Conservation (phyloP, 2,329 filamentous ascomycete species). For the Monilinia vaccinii-corymbosi region DNA sequence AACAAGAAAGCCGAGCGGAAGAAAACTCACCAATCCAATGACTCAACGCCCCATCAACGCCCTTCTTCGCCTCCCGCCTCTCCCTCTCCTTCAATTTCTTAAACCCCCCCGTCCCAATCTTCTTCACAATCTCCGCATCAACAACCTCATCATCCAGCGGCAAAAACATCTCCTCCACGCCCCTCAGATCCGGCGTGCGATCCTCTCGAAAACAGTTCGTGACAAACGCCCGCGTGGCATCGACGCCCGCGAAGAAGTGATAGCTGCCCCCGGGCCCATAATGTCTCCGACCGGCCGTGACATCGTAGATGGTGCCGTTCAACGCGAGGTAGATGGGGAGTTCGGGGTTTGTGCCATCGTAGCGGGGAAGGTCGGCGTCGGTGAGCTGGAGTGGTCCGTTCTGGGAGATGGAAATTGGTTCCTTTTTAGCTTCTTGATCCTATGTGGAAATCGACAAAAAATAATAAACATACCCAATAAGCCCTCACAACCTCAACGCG, state of each 20-base stretch:
- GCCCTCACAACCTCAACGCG: slow-evolving; percentile 17
- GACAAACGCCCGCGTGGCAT: slow-evolving; percentile 81
- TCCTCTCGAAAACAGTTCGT: slow-evolving; percentile 83
- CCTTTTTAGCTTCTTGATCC: background rate
- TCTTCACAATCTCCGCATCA: slow-evolving; percentile 35
- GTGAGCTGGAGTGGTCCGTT: slow-evolving; percentile 60
- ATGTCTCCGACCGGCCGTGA: slow-evolving; percentile 55
- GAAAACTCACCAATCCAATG: slow-evolving; percentile 48
- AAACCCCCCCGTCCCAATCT: slow-evolving; percentile 42
- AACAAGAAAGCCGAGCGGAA: background rate
- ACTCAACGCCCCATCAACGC: slow-evolving; percentile 57
- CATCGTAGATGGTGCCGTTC: slow-evolving; percentile 80
- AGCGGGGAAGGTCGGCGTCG: slow-evolving; percentile 60
- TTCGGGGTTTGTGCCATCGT: slow-evolving; percentile 66
- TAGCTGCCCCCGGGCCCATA: slow-evolving; percentile 85
- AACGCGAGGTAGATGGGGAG: slow-evolving; percentile 86
- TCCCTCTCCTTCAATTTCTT: slow-evolving; percentile 51
- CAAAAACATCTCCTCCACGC: slow-evolving; percentile 79
- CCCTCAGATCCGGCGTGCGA: slow-evolving; percentile 72
- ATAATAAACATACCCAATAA: slow-evolving; percentile 22
- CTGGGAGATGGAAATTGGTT: slow-evolving; percentile 33
- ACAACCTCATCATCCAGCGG: slow-evolving; percentile 53
- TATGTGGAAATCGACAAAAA: background rate
- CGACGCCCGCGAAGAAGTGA: slow-evolving; percentile 74
- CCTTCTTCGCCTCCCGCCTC: slow-evolving; percentile 50